Conservation (phyloP, 805 yeast species). For the Zygosaccharomyces bisporus region DNA sequence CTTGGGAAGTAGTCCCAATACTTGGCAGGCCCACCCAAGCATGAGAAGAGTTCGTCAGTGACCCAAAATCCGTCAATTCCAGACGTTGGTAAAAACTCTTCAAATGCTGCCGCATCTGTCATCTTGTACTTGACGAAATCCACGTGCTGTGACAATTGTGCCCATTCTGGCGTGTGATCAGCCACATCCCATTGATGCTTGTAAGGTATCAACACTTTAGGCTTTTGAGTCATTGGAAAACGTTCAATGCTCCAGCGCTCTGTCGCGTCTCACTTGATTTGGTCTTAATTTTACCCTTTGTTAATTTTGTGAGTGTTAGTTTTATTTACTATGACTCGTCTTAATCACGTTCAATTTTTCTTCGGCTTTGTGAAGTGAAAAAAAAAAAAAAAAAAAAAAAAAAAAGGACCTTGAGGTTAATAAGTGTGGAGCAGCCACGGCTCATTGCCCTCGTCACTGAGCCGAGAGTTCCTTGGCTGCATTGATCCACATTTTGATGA, state of each 20-base stretch:
- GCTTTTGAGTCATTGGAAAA: conserved; percentile 8
- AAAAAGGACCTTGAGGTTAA: not conserved
- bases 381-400: not conserved
- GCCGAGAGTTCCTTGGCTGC: conserved; percentile 20
- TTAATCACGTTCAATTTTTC: not conserved
- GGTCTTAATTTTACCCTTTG: not conserved
- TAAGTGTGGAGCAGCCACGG: conserved; percentile 7
- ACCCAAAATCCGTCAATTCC: conserved; percentile 53
- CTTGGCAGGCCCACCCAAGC: conserved; percentile 42
- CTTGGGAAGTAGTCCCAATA: conserved; percentile 47
- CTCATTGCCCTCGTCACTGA: not conserved
- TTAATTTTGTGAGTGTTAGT: not conserved
- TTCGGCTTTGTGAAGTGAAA: not conserved
- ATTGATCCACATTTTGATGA: conserved; percentile 31
- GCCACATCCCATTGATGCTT: conserved; percentile 44
- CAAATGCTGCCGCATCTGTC: conserved; percentile 42
- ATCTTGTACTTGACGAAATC: conserved; percentile 40
- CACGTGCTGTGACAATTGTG: conserved; percentile 41
- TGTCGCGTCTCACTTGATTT: too few relatives aligned
- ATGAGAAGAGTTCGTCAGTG: conserved; percentile 48
- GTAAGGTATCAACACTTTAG: conserved; percentile 36
- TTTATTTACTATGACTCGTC: not conserved
- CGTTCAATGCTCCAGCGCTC: too few relatives aligned
- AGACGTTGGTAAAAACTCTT: conserved; percentile 39
- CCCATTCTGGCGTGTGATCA: conserved; percentile 44